phyloP scores from a whole-genome alignment of 305 asterid species.

The Rubia occidens region DNA sequence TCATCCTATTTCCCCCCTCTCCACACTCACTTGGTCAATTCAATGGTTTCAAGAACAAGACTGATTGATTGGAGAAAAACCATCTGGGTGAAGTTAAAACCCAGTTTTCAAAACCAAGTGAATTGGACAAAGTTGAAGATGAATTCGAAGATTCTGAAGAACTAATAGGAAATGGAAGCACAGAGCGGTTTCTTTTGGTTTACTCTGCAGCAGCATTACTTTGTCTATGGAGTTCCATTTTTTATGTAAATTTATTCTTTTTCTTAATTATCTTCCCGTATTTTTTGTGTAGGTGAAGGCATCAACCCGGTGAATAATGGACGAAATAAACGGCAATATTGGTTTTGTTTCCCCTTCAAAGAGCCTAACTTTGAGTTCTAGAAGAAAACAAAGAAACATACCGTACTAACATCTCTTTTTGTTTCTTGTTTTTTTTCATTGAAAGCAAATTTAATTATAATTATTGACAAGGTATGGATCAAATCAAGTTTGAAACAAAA shows the following conservation, averaged over 20 bases:
- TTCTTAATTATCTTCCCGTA: background rate
- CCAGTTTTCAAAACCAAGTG: background rate
- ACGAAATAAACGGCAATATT: background rate
- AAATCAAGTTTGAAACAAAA: too few relatives aligned
- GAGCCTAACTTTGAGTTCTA: too few relatives aligned
- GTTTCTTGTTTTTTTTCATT: background rate
- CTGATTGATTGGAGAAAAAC: background rate
- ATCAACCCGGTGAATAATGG: background rate
- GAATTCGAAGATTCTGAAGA: constrained; percentile 15
- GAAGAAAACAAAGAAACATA: background rate
- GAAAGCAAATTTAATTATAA: background rate
- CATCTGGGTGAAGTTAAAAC: constrained; percentile 2
- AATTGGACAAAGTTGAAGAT: background rate
- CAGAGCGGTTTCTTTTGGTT: background rate
- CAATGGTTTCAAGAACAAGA: constrained; percentile 1
- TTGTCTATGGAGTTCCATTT: background rate
- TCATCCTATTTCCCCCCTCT: constrained; percentile 8
- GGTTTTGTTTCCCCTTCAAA: background rate
- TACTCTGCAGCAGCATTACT: background rate
- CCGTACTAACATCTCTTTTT: background rate
- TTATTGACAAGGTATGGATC: background rate
- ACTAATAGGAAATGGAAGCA: background rate
- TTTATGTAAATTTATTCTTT: background rate
- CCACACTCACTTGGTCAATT: background rate
- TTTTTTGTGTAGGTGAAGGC: constrained; percentile 10